Evolutionary conservation across 2,329 filamentous ascomycete species (phyloP), one percentile per base, ranked within the genome.

Genomic region (Volutella citrinella): DNA sequence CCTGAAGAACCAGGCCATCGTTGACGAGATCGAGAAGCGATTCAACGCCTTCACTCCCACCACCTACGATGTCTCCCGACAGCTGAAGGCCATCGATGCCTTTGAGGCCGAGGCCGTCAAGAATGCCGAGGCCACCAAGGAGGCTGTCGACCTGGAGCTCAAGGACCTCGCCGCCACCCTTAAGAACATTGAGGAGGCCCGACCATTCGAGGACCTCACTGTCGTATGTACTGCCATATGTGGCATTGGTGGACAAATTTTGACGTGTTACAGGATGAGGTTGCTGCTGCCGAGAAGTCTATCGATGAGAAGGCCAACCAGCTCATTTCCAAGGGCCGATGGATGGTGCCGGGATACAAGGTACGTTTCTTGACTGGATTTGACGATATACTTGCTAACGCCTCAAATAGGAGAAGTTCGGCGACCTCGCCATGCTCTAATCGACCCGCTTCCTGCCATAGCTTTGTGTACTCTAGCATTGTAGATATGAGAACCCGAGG

Each of bases 321-420:
- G 72, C 81, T 98, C 64, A 90, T 98, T 50, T 87, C 87, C 68
- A 96, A 94, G 84, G 91, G 91, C 67, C 87, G 89, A 81, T 98
- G 93, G 93, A 80, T 83, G 74, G 90, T 95, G 61, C 90, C 93
- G 48, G 93, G 93, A 64, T 98, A 98, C 86, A 95, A 96, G 88
- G 91, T 91, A 74, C 57, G 83, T 62, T 38, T 6, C 34, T 14
- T 16, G 13, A 18, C 17, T 19, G 17, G 13, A 10, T 10, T 16
- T 7, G 36, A 7, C 28, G 26, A 8, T 18, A 14, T 20, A 24
- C 33, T 22, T 53, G 42, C 74, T 84, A 64, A 83, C 63, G 36
- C 46, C 42, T 51, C 29, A 28, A 58, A 51, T 58, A 97, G 91
- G 93, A 98, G 81, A 95, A 90, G 80, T 98, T 97, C 70, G 93